These are phyloP conservation scores for Cytospora paraplurivora DNA, from an alignment of 2,329 filamentous ascomycete genomes.

Conservation along the genomic window DNA sequence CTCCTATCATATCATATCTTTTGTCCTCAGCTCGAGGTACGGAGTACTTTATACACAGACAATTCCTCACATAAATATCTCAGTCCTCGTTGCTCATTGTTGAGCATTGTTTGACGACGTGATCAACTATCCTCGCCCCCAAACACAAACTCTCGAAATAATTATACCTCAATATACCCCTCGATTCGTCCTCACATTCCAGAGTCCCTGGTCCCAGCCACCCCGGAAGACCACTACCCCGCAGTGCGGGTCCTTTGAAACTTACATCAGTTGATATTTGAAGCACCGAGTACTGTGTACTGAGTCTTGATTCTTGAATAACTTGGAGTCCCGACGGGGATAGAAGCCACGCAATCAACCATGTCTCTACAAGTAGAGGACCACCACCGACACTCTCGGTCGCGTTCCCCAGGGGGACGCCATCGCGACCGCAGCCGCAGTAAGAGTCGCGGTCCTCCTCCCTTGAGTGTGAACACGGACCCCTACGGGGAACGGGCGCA, in stretches of 20 bases:
- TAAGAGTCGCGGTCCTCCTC: slow-evolving; percentile 37
- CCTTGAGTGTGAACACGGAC: slow-evolving; percentile 44
- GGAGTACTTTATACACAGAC: neutral
- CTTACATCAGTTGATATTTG: too few relatives aligned
- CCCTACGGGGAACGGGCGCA: slow-evolving; percentile 45
- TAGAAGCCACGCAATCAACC: slow-evolving; percentile 8
- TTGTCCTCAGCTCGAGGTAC: neutral
- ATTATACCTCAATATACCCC: slow-evolving; percentile 5
- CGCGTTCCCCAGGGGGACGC: slow-evolving; percentile 48
- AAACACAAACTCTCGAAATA: neutral
- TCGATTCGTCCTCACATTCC: neutral
- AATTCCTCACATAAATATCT: neutral
- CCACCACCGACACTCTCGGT: slow-evolving; percentile 45
- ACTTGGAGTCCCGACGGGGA: neutral
- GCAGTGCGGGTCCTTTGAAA: slow-evolving; percentile 20
- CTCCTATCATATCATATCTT: neutral
- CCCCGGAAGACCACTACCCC: slow-evolving; percentile 18
- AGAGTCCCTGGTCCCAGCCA: slow-evolving; percentile 14
- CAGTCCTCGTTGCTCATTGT: neutral
- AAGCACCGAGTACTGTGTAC: neutral
- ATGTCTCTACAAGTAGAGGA: slow-evolving; percentile 58
- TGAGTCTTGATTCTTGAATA: neutral
- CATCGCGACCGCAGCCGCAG: slow-evolving; percentile 40
- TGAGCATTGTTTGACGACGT: neutral
- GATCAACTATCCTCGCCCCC: neutral